phyloP scores from a whole-genome alignment of 768 basidiomycete genomes.

The Leccinellum luteum region DNA sequence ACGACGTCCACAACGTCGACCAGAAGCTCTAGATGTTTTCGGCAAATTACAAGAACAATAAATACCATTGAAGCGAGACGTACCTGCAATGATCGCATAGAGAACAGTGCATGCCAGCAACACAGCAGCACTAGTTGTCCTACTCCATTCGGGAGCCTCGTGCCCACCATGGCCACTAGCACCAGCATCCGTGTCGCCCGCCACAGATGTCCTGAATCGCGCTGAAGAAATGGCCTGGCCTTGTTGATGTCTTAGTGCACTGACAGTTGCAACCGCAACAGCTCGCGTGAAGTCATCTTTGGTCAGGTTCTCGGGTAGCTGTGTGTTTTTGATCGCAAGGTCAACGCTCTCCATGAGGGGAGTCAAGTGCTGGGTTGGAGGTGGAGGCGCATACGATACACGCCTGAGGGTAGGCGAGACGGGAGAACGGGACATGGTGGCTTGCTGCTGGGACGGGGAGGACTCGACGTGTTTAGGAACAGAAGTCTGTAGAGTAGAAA shows the following conservation, averaged over 20 bases:
- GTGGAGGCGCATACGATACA: conserved; percentile 53
- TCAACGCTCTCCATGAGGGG: conserved; percentile 80
- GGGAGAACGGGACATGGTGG: conserved; percentile 20
- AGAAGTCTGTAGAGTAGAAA: conserved; percentile 41
- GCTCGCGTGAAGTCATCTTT: conserved; percentile 91
- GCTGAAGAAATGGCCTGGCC: conserved; percentile 48
- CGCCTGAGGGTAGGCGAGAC: conserved; percentile 48
- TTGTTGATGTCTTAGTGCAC: conserved; percentile 81
- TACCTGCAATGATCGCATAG: conserved; percentile 95
- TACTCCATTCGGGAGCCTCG: conserved; percentile 96
- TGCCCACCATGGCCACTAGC: conserved; percentile 75
- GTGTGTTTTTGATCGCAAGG: conserved; percentile 62
- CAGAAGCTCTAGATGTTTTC: conserved; percentile 65
- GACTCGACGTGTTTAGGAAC: conserved; percentile 30
- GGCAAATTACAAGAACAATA: neutral
- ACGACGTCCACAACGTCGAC: conserved; percentile 96
- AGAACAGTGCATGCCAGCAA: conserved; percentile 85
- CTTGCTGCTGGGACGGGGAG: conserved; percentile 14
- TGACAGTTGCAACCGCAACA: conserved; percentile 92
- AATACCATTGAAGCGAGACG: conserved; percentile 24
- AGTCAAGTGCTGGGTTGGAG: conserved; percentile 40
- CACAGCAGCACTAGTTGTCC: conserved; percentile 85
- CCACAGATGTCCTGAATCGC: conserved; percentile 42
- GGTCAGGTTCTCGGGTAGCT: conserved; percentile 62
- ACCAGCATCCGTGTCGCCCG: conserved; percentile 39